A percentile compares a stretch with the other conserved stretches of the same genome.
Evolutionary conservation across 306 rosid species (phyloP).

Genomic region (Herpetospermum pedunculosum): DNA sequence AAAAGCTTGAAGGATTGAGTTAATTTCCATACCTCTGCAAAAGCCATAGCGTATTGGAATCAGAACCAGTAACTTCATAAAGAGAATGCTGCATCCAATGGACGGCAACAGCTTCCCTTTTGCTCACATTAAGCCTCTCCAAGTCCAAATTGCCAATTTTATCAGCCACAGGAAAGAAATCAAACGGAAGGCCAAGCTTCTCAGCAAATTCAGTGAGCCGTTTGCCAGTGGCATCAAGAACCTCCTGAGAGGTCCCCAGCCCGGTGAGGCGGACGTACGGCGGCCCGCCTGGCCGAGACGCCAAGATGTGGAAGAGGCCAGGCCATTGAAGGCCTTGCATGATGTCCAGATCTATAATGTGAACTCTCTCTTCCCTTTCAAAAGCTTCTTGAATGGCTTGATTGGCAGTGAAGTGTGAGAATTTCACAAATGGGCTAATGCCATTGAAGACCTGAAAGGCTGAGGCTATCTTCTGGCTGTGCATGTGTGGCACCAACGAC

Average conservation of each 20-base stretch:
- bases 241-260: slow-evolving; percentile 72
- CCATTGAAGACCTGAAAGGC: slow-evolving; percentile 97
- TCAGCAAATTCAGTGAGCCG: slow-evolving; percentile 76
- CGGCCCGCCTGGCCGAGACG: slow-evolving; percentile 89
- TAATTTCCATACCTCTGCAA: slow-evolving; percentile 54
- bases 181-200: slow-evolving; percentile 82
- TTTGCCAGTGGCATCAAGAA: slow-evolving; percentile 86
- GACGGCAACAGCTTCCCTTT: slow-evolving; percentile 91
- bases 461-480: slow-evolving; percentile 75
- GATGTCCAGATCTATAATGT: slow-evolving; percentile 84
- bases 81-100: slow-evolving; percentile 98
- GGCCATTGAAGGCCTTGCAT: slow-evolving; percentile 99
- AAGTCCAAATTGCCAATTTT: slow-evolving; percentile 76
- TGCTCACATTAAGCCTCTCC: slow-evolving; percentile 57
- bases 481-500: slow-evolving; percentile 23
- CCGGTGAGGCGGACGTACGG: slow-evolving; percentile 87
- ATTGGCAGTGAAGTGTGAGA: slow-evolving; percentile 95
- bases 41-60: slow-evolving; percentile 80
- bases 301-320: slow-evolving; percentile 78
- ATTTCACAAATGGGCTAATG: slow-evolving; percentile 83
- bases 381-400: slow-evolving; percentile 97
- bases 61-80: slow-evolving; percentile 93
- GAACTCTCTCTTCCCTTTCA: slow-evolving; percentile 83
- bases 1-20: neutral
- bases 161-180: slow-evolving; percentile 76